These are phyloP conservation scores for Sextonia rubra DNA, from an alignment of 164 flowering plant genomes.

Conservation along the genomic window DNA sequence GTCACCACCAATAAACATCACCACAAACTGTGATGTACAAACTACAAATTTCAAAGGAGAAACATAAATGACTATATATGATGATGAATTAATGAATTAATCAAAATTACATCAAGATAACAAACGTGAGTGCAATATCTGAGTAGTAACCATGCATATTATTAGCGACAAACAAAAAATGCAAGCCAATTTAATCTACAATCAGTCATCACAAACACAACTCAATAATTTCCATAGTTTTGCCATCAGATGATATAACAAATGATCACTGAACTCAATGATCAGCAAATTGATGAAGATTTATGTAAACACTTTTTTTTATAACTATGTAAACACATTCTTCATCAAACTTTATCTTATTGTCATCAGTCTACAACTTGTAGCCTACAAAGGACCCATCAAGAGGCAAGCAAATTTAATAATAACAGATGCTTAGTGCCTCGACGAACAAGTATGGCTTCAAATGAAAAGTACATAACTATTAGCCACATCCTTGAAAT, in stretches of 20 bases:
- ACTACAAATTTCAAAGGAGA: constrained; percentile 38
- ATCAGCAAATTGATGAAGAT: background rate
- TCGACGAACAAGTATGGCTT: no score
- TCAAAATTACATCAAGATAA: background rate
- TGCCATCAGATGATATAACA: no score
- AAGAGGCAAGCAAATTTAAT: no score
- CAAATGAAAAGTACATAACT: no score
- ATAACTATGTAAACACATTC: no score
- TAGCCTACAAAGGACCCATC: no score
- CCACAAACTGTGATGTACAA: constrained; percentile 80
- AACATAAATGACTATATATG: background rate
- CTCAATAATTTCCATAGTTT: no score
- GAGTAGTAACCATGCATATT: background rate
- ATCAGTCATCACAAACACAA: background rate
- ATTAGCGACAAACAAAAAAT: background rate
- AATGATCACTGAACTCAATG: background rate
- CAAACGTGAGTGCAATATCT: background rate
- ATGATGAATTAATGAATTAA: background rate
- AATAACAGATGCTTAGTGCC: no score
- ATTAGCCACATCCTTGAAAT: no score
- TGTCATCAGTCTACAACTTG: no score
- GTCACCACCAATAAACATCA: constrained; percentile 57
- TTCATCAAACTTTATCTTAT: no score
- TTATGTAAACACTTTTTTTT: no score
- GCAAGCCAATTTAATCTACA: background rate